A percentile compares a stretch with the other conserved stretches of the same genome.
Conservation (phyloP, 352 stramenopile species). For the Globisporangium canariense region DNA sequence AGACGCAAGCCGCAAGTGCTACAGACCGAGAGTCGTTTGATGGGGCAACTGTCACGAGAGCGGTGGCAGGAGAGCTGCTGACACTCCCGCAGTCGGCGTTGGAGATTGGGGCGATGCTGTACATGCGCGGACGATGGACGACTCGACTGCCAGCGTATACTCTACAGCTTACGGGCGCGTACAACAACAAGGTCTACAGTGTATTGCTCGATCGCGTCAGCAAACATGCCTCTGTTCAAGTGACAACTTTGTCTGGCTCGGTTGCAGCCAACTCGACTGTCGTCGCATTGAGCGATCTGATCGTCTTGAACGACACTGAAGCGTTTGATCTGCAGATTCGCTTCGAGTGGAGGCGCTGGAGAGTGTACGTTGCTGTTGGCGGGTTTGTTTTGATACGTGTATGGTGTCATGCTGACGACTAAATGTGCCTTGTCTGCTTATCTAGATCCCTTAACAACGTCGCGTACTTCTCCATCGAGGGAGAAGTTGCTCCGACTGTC, state of each 20-base stretch:
- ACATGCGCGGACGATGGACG: constrained; percentile 20
- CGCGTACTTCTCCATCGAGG: constrained; percentile 8
- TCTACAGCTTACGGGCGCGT: constrained; percentile 1
- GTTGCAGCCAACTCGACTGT: neutral
- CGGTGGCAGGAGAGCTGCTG: neutral
- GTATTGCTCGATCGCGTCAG: constrained; percentile 12
- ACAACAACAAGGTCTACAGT: neutral
- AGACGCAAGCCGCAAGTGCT: neutral
- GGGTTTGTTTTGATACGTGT: neutral
- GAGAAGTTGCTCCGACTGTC: constrained; percentile 1
- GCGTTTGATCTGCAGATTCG: constrained; percentile 16
- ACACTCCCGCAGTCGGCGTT: constrained; percentile 6
- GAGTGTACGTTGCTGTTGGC: constrained; percentile 16
- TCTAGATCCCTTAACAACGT: constrained; percentile 6
- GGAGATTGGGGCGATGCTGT: constrained; percentile 10
- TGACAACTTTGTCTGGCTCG: neutral
- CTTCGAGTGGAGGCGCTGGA: constrained; percentile 17
- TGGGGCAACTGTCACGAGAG: neutral
- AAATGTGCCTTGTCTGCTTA: neutral
- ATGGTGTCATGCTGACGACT: neutral
- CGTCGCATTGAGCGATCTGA: constrained; percentile 3
- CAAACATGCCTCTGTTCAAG: neutral
- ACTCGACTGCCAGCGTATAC: neutral
- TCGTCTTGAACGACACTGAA: constrained; percentile 11
- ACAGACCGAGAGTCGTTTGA: neutral